Evolutionary conservation across 2,329 filamentous ascomycete species (phyloP), one percentile per base, ranked within the genome.

Genomic region (Golovinomyces cichoracearum): DNA sequence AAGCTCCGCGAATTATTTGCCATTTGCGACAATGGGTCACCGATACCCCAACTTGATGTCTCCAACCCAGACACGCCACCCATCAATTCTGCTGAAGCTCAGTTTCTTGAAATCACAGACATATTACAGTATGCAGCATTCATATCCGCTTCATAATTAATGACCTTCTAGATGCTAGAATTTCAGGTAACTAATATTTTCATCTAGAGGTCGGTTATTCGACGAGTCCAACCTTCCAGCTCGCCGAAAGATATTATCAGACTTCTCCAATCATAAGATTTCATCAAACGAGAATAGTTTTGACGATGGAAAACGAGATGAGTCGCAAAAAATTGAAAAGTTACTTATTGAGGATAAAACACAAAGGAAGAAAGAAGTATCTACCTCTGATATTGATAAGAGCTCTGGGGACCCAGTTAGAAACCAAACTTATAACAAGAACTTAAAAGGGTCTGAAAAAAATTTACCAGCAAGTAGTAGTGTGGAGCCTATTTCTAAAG

Each of bases 1-100:
- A 92, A 92, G 71, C 73, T 93, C 63, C 79, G 80, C 63, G 81
- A 90, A 68, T 73, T 93, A 59, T 93, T 81, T 69, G 72, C 82
- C 71, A 78, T 82, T 69, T 80, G 80, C 63, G 75, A 78, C 64
- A 65, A 70, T 60, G 69, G 75, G 64, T 66, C 68, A 63, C 68
- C 67, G 54, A 61, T 77, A 58, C 73, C 74, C 58, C 70, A 72
- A 61, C 65, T 69, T 63, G 67, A 68, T 62, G 68, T 73, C 61
- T 66, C 67, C 58, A 69, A 71, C 55, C 64, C 66, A 55, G 72
- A 76, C 68, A 69, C 69, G 67, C 68, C 67, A 50, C 65, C 69
- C 51, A 62, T 65, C 60, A 68, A 66, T 49, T 56, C 65, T 17
- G 68, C 65, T 55, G 72, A 77, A 64, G 64, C 63, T 58, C 66